Evolutionary conservation across 331 rosid species (phyloP).

Genomic region (Acacia pycnantha): DNA sequence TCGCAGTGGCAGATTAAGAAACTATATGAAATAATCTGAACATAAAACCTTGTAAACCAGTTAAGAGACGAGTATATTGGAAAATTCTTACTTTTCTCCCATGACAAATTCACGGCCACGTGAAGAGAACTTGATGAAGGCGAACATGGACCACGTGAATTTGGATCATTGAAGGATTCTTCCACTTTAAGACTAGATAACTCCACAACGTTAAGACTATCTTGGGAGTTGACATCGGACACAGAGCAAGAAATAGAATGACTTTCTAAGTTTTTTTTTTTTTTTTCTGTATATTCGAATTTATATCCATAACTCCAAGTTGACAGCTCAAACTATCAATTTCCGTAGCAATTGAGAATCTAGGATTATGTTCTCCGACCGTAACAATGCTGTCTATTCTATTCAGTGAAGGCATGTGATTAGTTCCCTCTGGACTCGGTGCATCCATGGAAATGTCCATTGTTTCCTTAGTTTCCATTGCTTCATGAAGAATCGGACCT

Average conservation of each 20-base stretch:
- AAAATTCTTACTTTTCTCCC: no score
- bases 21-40: no score
- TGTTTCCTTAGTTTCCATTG: conserved; percentile 12
- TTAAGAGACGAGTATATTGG: no score
- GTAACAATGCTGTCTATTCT: conserved; percentile 17
- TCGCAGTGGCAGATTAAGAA: no score
- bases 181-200: conserved; percentile 24
- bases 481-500: neutral
- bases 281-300: conserved; percentile 25
- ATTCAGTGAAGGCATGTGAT: conserved; percentile 14
- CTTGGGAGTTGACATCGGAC: conserved; percentile 36
- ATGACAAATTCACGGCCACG: no score
- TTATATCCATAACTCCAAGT: conserved; percentile 45
- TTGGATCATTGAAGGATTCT: conserved; percentile 16
- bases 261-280: conserved; percentile 11
- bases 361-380: conserved; percentile 6
- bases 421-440: conserved; percentile 20
- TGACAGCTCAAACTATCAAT: conserved; percentile 50
- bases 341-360: conserved; percentile 8
- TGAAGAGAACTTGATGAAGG: no score
- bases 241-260: conserved; percentile 34
- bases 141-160: neutral
- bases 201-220: conserved; percentile 30
- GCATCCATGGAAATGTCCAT: conserved; percentile 24
- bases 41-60: no score